A percentile compares a stretch with the other conserved stretches of the same genome.
These are phyloP conservation scores for Calonectria fujianensis DNA, from an alignment of 2,329 filamentous ascomycete species.

Conservation along the genomic window DNA sequence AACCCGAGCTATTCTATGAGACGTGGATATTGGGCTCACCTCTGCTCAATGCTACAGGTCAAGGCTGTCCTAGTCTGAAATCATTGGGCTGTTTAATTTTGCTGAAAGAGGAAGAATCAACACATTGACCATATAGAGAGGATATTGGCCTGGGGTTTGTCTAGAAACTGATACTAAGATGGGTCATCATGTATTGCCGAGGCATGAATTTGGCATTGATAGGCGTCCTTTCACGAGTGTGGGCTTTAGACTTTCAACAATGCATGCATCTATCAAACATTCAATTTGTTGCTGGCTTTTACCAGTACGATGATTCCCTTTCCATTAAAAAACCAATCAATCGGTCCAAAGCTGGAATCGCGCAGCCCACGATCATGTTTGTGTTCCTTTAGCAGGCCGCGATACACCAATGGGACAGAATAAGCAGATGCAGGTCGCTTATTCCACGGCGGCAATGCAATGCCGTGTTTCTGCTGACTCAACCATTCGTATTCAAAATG, in stretches of 20 bases:
- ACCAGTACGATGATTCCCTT: rapidly evolving
- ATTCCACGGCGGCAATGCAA: neutral
- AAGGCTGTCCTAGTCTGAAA: too few species aligned
- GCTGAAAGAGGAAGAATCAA: too few species aligned
- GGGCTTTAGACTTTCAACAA: neutral
- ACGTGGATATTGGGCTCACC: neutral
- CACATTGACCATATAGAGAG: too few species aligned
- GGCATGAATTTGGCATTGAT: neutral
- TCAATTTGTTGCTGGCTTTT: neutral
- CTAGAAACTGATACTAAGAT: neutral
- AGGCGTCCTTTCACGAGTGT: neutral
- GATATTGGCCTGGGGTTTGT: too few species aligned
- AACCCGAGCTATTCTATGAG: neutral
- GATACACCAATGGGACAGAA: neutral
- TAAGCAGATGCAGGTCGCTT: neutral
- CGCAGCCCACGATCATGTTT: neutral
- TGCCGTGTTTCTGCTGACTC: neutral
- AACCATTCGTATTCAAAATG: too few species aligned
- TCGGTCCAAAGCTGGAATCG: neutral
- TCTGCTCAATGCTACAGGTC: neutral
- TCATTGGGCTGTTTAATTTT: too few species aligned
- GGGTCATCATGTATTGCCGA: neutral
- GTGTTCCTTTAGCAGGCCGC: neutral
- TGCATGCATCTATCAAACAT: neutral
- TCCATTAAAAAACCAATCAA: neutral